A percentile compares a stretch with the other conserved stretches of the same genome.
Conservation (phyloP, 306 rosid species). For the Albizia julibrissin region DNA sequence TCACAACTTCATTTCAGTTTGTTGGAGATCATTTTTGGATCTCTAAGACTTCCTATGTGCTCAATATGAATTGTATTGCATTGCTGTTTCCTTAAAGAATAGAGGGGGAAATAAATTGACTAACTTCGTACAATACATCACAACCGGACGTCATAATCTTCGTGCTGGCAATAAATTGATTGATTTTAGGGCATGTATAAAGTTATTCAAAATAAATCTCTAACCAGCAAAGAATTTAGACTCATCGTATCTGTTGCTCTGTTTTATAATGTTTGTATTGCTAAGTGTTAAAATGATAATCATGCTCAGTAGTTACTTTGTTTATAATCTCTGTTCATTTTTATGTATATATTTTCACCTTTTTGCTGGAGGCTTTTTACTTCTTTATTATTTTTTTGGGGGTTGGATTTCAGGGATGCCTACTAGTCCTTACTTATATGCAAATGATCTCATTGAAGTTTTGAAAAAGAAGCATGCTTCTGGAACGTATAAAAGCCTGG, state of each 20-base stretch:
- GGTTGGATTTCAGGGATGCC: conserved; percentile 75
- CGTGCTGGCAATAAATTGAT: not conserved
- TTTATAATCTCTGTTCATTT: not conserved
- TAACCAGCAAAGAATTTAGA: not conserved
- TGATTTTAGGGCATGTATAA: not conserved
- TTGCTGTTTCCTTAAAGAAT: not conserved
- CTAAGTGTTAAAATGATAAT: not conserved
- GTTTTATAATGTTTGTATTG: not conserved
- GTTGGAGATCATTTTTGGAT: not conserved
- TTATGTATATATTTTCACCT: not conserved
- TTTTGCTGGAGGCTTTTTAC: conserved; percentile 11
- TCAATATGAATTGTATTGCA: not conserved
- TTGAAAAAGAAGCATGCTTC: conserved; percentile 85
- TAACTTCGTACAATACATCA: not conserved
- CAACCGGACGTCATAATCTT: not conserved
- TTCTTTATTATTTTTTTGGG: not conserved
- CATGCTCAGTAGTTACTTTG: not conserved
- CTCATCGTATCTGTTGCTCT: not conserved
- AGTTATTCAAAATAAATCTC: not conserved
- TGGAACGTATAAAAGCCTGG: conserved; percentile 80
- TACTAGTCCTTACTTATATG: conserved; percentile 72
- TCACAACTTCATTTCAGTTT: not conserved
- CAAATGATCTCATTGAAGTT: conserved; percentile 67
- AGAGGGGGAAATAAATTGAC: not conserved
- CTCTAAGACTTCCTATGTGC: not conserved